Conservation (phyloP, 129 eudicot genomes). For the Arctium lappa region DNA sequence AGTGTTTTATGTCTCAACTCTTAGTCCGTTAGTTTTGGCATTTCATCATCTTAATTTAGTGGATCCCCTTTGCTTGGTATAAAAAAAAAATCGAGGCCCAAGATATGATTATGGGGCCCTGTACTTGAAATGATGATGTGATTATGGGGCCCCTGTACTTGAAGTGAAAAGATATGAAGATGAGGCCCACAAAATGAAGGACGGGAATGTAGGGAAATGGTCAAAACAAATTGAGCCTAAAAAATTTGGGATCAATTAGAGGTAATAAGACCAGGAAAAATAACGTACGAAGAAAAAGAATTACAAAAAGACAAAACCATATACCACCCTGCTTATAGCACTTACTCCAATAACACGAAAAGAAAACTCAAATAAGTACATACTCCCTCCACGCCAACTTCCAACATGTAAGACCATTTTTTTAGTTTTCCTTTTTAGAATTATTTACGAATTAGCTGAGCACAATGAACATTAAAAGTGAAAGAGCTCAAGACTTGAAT, state of each 20-base stretch:
- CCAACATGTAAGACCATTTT: neutral
- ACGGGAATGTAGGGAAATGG: neutral
- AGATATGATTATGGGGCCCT: too few species aligned
- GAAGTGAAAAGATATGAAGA: constrained; percentile 5
- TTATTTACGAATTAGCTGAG: neutral
- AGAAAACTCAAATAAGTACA: too few species aligned
- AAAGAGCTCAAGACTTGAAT: neutral
- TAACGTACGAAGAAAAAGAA: neutral
- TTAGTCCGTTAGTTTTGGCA: neutral
- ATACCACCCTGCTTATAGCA: too few species aligned
- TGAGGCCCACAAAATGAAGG: neutral
- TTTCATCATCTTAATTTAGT: neutral
- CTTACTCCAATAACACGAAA: too few species aligned
- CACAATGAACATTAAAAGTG: neutral
- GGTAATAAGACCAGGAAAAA: neutral
- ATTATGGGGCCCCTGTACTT: neutral
- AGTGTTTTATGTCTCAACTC: neutral
- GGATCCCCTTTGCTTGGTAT: neutral
- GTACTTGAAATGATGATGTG: neutral
- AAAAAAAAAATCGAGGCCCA: too few species aligned
- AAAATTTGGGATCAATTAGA: neutral
- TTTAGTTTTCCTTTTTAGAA: neutral
- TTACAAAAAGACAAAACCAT: neutral
- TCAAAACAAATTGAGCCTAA: neutral
- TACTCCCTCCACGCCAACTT: too few species aligned